phyloP scores from a whole-genome alignment of 768 basidiomycete species.

The Amanita polypyramis region DNA sequence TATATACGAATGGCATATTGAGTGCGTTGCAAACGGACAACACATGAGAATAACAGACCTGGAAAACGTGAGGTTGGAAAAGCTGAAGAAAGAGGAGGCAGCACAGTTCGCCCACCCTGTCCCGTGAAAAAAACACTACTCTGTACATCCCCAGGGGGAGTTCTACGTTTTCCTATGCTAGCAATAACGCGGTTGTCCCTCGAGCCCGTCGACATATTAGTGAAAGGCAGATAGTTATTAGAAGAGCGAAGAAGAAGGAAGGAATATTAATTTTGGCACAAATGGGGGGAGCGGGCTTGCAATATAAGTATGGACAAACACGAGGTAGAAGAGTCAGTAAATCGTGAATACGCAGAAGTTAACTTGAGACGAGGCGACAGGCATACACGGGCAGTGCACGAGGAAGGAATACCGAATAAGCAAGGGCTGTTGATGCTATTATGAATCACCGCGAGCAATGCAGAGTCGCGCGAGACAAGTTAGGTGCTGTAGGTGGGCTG shows the following conservation, averaged over 20 bases:
- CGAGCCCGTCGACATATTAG: conserved; percentile 58
- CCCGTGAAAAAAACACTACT: conserved; percentile 56
- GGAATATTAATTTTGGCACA: conserved; percentile 45
- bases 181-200: conserved; percentile 64
- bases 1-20: conserved; percentile 47
- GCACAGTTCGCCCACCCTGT: conserved; percentile 85
- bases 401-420: conserved; percentile 5
- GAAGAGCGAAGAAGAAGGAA: conserved; percentile 35
- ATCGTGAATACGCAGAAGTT: conserved; percentile 3
- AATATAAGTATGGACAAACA: conserved; percentile 16
- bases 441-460: conserved; percentile 5
- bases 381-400: conserved; percentile 7
- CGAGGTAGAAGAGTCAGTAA: conserved; percentile 8
- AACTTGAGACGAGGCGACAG: conserved; percentile 3
- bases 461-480: conserved; percentile 8
- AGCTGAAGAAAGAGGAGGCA: conserved; percentile 76
- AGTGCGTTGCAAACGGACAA: conserved; percentile 42
- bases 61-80: conserved; percentile 86
- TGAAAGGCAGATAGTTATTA: conserved; percentile 48
- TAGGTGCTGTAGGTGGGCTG: conserved; percentile 6
- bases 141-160: conserved; percentile 58
- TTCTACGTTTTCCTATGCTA: conserved; percentile 57
- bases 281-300: conserved; percentile 27
- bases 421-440: conserved; percentile 9
- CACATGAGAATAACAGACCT: conserved; percentile 65